Percentiles rank a stretch among this genome's conserved stretches.
These are phyloP conservation scores for Ophiognomonia clavigignenti-juglandacearum DNA, from an alignment of 2,329 filamentous ascomycete species.

Conservation along the genomic window DNA sequence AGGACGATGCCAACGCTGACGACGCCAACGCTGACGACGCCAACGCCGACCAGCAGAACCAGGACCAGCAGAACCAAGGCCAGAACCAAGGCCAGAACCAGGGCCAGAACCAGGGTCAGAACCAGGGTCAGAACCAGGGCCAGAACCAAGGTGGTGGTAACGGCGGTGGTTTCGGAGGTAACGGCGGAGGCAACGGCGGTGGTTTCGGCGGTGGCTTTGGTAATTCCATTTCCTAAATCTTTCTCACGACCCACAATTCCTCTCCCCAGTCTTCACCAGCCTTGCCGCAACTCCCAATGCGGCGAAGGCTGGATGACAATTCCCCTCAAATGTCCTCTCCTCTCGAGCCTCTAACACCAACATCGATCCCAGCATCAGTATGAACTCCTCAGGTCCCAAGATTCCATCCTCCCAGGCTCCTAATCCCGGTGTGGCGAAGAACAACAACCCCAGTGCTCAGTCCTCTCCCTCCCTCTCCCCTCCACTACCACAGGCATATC, in stretches of 20 bases:
- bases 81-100: background rate
- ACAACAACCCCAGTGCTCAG: background rate
- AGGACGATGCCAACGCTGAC: constrained; percentile 18
- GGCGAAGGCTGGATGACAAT: too few species aligned
- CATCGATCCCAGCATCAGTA: too few species aligned
- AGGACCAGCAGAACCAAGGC: too few species aligned
- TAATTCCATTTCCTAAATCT: too few species aligned
- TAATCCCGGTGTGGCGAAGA: background rate
- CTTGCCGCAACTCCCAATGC: too few species aligned
- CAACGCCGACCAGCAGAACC: too few species aligned
- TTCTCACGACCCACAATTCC: constrained; percentile 10
- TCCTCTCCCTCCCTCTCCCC: constrained; percentile 6
- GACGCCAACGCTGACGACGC: background rate
- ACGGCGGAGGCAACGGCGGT: constrained; percentile 11
- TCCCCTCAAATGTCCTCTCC: too few species aligned
- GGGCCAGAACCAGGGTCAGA: constrained; percentile 9
- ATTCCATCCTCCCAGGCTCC: background rate
- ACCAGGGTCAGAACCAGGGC: constrained; percentile 12
- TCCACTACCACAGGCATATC: background rate
- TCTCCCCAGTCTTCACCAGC: too few species aligned
- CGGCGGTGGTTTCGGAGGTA: constrained; percentile 1
- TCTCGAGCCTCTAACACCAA: background rate
- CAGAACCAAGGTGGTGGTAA: too few species aligned
- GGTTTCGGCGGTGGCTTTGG: too few species aligned
- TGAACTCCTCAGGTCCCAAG: too few species aligned